These are phyloP conservation scores for Candida railenensis DNA, from an alignment of 805 yeast species.

Conservation along the genomic window DNA sequence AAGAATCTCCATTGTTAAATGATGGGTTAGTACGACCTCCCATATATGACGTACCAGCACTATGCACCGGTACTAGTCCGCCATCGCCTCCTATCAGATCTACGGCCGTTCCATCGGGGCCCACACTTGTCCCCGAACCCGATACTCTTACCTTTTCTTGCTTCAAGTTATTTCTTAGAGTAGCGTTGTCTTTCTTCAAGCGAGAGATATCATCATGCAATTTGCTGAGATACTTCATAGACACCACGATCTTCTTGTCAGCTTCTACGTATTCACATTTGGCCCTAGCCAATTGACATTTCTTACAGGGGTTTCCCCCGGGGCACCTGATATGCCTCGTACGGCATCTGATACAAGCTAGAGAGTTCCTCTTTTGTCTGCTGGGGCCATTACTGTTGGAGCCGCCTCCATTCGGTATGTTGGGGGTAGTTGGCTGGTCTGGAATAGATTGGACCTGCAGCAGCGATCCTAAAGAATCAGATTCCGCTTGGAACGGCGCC, in stretches of 20 bases:
- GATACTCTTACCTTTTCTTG: constrained; percentile 9
- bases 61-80: background rate
- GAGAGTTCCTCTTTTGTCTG: constrained; percentile 30
- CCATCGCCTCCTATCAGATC: background rate
- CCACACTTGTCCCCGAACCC: too few species aligned
- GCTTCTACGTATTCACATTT: constrained; percentile 72
- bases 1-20: background rate
- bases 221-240: constrained; percentile 65
- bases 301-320: constrained; percentile 71
- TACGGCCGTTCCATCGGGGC: too few species aligned
- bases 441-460: background rate
- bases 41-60: background rate
- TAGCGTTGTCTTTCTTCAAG: constrained; percentile 64
- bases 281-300: constrained; percentile 54
- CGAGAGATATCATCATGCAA: constrained; percentile 67
- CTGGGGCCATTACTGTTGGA: background rate
- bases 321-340: constrained; percentile 75
- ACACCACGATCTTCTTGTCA: constrained; percentile 69
- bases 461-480: background rate
- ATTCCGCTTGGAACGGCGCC: background rate
- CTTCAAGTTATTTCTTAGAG: constrained; percentile 45
- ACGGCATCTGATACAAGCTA: constrained; percentile 65
- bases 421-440: background rate
- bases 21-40: background rate
- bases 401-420: background rate